Base-by-base conservation (phyloP, 805 yeast genomes). In the Candida coquimbonensis region DNA sequence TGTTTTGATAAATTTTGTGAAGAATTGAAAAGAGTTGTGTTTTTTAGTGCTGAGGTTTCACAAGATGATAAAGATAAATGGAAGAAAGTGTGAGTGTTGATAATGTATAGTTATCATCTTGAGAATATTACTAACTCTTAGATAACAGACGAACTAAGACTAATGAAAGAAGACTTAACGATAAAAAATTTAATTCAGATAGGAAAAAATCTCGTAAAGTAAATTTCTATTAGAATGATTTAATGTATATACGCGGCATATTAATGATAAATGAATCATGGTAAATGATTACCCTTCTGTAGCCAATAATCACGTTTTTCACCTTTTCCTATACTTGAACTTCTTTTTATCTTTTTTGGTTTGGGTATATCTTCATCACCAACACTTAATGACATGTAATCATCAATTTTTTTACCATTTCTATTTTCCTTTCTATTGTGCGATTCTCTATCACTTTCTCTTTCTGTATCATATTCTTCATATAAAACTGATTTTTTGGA, bases 1-100 rank as follows among this genome's bases (percentile, higher is more conserved):
- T 87, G 95, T 52, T 75, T 77, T 48, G 62, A 64, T n/a, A 83
- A 83, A 58, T 68, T 87, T 12, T 64, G 76, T 5, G 53, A 62
- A 2, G 83, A 78, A 45, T 70, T 87, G 47, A 74, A 70, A 48
- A 60, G 61, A 1, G 60, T 62, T 1, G 76, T 76, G 1, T 63
- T 62, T 48, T 72, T 81, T 49, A 75, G 74, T 0, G 65, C 62
- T 1, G 85, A 78, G 42, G 63, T 70, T 1, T 67, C 71, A 19
- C 70, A 64, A 25, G 74, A 65, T n/a, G 65, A 78, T 43, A 49
- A 67, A 45, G 53, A 64, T 46, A 74, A 75, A 54, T 83, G 89
- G 90, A 63, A 63, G 9, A 60, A 62, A 7, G 62, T 67, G 19
- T 36, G 14, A 53, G 53, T 9, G 39, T 35, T 14, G 7, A 21